phyloP scores from a whole-genome alignment of 2,329 filamentous ascomycete species.

The Pseudogymnoascus sp. region DNA sequence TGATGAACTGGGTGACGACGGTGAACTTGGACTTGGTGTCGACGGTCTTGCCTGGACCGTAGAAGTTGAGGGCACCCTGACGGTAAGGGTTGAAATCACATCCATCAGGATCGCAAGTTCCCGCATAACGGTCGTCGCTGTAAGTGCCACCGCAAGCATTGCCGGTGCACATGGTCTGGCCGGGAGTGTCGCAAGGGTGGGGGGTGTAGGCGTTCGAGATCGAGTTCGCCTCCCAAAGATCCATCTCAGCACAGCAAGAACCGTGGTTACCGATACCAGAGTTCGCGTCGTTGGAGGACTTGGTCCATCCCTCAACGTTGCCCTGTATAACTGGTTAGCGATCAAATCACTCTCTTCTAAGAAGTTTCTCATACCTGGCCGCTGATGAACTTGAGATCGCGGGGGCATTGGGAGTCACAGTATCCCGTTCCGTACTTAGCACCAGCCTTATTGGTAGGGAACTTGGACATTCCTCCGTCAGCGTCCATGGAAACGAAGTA shows the following conservation, averaged over 20 bases:
- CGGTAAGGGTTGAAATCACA: constrained; percentile 58
- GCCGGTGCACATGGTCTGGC: constrained; percentile 37
- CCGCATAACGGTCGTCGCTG: constrained; percentile 42
- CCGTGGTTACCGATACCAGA: constrained; percentile 47
- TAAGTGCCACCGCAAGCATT: constrained; percentile 33
- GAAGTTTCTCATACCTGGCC: constrained; percentile 35
- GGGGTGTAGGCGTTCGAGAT: constrained; percentile 52
- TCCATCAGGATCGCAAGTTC: constrained; percentile 53
- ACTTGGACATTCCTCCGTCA: constrained; percentile 50
- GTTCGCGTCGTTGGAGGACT: constrained; percentile 43
- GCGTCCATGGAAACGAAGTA: constrained; percentile 58
- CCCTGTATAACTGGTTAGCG: constrained; percentile 30
- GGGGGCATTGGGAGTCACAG: constrained; percentile 53
- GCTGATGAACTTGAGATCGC: constrained; percentile 47
- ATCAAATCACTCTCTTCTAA: constrained; percentile 18
- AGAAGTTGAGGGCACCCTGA: constrained; percentile 49
- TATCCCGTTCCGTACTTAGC: constrained; percentile 57
- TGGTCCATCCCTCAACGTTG: constrained; percentile 47
- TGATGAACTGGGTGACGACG: constrained; percentile 54
- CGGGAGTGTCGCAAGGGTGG: constrained; percentile 44
- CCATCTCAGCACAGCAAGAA: constrained; percentile 62
- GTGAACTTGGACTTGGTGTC: constrained; percentile 47
- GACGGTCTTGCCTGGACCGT: constrained; percentile 46
- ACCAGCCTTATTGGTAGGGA: constrained; percentile 47
- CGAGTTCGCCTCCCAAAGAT: constrained; percentile 59